Evolutionary conservation across 345 rosid species (phyloP), one percentile per base, ranked within the genome.

Genomic region (Angophora floribunda): DNA sequence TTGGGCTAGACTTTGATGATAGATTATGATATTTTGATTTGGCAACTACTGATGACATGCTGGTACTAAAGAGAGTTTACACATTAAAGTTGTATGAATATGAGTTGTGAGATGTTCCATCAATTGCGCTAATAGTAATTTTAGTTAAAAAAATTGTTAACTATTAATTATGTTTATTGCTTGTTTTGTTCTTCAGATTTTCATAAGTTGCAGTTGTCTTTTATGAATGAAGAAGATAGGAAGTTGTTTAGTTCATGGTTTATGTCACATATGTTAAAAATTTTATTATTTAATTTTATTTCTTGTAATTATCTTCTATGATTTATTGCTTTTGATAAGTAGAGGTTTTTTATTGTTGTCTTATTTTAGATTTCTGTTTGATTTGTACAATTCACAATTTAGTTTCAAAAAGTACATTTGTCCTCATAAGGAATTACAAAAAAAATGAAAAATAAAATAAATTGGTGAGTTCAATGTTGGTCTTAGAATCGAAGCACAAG

Each of bases 131-230:
- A 28, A 26, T 24, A 59, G 65, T 59, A 26, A 24, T 59, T 59
- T 59, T 0, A 59, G 0, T 59, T 59, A 59, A 59, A 13, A 59
- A 24, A 9, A 26, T 11, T 1, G 14, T 59, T 28, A 10, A 26
- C 6, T 13, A 59, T 26, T 26, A 59, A 59, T 11, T 9, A 0
- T 59, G 0, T 0, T 59, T 26, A 6, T 0, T 26, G 7, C 24
- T 11, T 59, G 65, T 59, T 59, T 59, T 59, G 30, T 5, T 59
- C 10, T 36, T 59, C 10, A 26, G 30, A 0, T 59, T 13, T 59
- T 59, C 65, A 59, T 9, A 59, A 59, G 13, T 11, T 59, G 13
- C 24, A 26, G 65, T 13, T 2, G 24, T 26, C 65, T 59, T 59
- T 59, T 59, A 59, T 9, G 65, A 26, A 59, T 26, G n/a, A 59